Evolutionary conservation across 2,329 filamentous ascomycete genomes (phyloP), one percentile per base, ranked within the genome.

Genomic region (Alternaria panax): DNA sequence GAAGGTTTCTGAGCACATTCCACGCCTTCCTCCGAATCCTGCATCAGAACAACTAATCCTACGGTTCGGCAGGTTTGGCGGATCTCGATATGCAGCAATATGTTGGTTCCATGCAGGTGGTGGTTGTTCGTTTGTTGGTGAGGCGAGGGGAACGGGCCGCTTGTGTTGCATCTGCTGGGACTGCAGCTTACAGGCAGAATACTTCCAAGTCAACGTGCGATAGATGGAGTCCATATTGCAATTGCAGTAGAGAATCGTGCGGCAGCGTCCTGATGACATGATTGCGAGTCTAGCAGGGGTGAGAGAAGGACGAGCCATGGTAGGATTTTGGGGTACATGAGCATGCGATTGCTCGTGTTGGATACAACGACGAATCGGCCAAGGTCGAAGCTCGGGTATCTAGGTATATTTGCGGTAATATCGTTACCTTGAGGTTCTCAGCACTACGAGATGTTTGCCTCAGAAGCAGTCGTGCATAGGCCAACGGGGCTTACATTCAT

Each of bases 1-100:
- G 54, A 64, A 67, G 65, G 52, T 64, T 57, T 46, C 65, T 71
- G 67, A 67, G 68, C 67, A 57, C 50, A 47, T 66, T 69, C 50
- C 25, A 61, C 53, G 64, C 60, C 59, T 57, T 52, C 12, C 32
- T 42, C 28, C 24, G 42, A 22, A 32, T 30, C 36, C 41, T 47
- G 36, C 60, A 40, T 60, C 47, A 46, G 52, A 40, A 64, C 47
- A 18, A 51, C 32, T 38, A 24, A 27, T 4, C 14, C 38, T 20
- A 27, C 24, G 7, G 32, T 18, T 7, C 30, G 41, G 14, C 14
- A 38, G 42, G 30, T 14, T 7, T 42, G 41, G 14, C 14, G 28
- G 42, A 22, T 14, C 20, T 24, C 45, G 38, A 45, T 2, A 32
- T 30, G 18, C 45, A 32, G 14, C 14, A 24, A 24, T 18, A 2